Evolutionary conservation across 139 green algal genomes (phyloP).

Genomic region (Micromonas commoda): DNA sequence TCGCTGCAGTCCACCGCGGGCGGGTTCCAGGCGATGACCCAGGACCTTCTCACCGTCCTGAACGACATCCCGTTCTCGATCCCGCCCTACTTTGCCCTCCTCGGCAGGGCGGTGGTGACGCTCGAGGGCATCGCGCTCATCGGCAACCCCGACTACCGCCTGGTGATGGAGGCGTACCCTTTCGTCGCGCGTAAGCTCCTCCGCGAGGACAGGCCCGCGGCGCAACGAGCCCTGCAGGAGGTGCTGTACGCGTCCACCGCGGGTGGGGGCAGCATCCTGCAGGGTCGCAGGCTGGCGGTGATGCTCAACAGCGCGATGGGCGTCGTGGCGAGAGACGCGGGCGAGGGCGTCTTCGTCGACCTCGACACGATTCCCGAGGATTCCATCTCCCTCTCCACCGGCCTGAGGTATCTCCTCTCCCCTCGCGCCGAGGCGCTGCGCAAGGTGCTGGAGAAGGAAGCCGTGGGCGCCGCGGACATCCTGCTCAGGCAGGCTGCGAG

Average conservation of each 20-base stretch:
- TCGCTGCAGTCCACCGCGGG: slow-evolving; percentile 18
- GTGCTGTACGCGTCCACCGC: slow-evolving; percentile 50
- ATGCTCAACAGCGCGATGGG: slow-evolving; percentile 71
- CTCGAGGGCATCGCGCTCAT: slow-evolving; percentile 71
- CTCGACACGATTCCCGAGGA: slow-evolving; percentile 34
- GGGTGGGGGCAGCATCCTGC: slow-evolving; percentile 32
- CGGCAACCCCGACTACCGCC: slow-evolving; percentile 64
- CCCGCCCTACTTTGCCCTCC: slow-evolving; percentile 78
- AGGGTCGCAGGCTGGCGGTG: slow-evolving; percentile 53
- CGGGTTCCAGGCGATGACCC: slow-evolving; percentile 35
- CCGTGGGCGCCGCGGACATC: slow-evolving; percentile 26
- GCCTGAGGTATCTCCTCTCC: slow-evolving; percentile 25
- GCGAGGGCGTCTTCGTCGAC: slow-evolving; percentile 30
- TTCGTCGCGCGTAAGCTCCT: slow-evolving; percentile 66
- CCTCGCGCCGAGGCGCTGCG: slow-evolving; percentile 7
- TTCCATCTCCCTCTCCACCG: neutral
- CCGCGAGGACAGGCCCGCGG: slow-evolving; percentile 24
- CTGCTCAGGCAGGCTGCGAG: slow-evolving; percentile 23
- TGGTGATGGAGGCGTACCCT: slow-evolving; percentile 65
- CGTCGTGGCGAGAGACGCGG: slow-evolving; percentile 18
- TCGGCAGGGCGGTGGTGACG: slow-evolving; percentile 62
- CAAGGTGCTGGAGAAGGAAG: slow-evolving; percentile 11
- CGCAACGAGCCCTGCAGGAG: slow-evolving; percentile 33
- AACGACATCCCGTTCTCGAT: slow-evolving; percentile 82
- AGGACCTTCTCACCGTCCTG: slow-evolving; percentile 62